phyloP scores from a whole-genome alignment of 179 eudicot species.

The Beta corolliflora region DNA sequence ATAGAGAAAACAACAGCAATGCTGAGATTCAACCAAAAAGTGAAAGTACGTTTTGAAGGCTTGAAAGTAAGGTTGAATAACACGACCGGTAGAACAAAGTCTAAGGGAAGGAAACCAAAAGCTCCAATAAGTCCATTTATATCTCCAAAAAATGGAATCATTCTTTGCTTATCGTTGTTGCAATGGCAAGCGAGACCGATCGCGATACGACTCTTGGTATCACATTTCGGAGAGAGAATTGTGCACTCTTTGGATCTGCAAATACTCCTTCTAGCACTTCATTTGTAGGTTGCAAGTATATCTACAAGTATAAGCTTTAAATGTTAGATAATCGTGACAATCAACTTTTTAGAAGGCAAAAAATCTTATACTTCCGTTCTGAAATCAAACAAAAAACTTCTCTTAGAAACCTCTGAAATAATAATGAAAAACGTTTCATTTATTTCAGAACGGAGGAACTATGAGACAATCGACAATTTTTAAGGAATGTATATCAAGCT shows the following conservation, averaged over 20 bases:
- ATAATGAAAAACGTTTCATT: too few relatives aligned
- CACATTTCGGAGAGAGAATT: conserved; percentile 54
- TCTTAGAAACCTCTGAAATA: too few relatives aligned
- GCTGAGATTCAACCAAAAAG: conserved; percentile 50
- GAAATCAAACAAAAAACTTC: too few relatives aligned
- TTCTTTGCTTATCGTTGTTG: conserved; percentile 63
- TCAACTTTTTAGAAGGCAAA: too few relatives aligned
- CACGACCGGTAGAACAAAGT: conserved; percentile 74
- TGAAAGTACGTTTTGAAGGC: conserved; percentile 53
- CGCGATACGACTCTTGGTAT: conserved; percentile 61
- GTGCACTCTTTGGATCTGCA: conserved; percentile 53
- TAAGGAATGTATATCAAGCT: too few relatives aligned
- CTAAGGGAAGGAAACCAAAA: conserved; percentile 76
- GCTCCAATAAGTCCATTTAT: conserved; percentile 78
- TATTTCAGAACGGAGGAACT: too few relatives aligned
- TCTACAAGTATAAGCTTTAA: conserved; percentile 30
- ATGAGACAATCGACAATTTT: too few relatives aligned
- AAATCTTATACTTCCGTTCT: too few relatives aligned
- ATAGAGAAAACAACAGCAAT: conserved; percentile 51
- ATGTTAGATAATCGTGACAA: too few relatives aligned
- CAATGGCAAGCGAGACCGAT: conserved; percentile 51
- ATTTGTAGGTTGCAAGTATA: conserved; percentile 79
- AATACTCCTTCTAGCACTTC: conserved; percentile 57
- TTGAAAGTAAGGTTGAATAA: conserved; percentile 75
- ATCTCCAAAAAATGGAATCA: conserved; percentile 92